Evolutionary conservation across 2,329 filamentous ascomycete species (phyloP).

Genomic region (Aspergillus sclerotialis): DNA sequence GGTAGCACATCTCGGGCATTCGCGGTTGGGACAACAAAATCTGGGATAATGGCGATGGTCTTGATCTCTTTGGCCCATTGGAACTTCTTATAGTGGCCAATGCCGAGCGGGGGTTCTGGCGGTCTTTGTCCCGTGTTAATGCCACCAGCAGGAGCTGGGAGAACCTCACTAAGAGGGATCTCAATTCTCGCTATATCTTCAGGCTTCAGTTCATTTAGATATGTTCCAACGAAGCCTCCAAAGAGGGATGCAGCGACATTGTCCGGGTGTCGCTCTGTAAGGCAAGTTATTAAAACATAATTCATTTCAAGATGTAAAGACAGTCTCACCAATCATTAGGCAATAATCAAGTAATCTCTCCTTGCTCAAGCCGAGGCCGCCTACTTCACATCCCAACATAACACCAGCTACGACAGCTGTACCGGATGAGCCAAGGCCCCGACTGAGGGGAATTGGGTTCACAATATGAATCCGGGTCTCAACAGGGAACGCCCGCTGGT

Average conservation of each 20-base stretch:
- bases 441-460: constrained; percentile 88
- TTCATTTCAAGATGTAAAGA: constrained; percentile 9
- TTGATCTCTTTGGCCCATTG: constrained; percentile 93
- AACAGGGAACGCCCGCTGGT: constrained; percentile 72
- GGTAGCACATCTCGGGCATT: constrained; percentile 83
- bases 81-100: constrained; percentile 95
- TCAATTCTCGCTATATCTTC: constrained; percentile 86
- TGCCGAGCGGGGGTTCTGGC: constrained; percentile 81
- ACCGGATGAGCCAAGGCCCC: constrained; percentile 89
- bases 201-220: constrained; percentile 83
- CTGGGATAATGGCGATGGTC: constrained; percentile 89
- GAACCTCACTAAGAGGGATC: constrained; percentile 88
- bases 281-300: constrained; percentile 1
- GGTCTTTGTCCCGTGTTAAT: constrained; percentile 81
- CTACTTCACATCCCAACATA: constrained; percentile 84
- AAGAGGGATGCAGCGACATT: constrained; percentile 94
- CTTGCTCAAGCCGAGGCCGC: constrained; percentile 67
- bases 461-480: constrained; percentile 90
- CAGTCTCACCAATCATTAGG: constrained; percentile 75
- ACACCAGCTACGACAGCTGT: constrained; percentile 94
- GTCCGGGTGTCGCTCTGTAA: constrained; percentile 69
- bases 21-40: constrained; percentile 93
- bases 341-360: constrained; percentile 90
- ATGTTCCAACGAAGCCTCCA: constrained; percentile 93
- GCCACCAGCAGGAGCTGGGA: constrained; percentile 83